Evolutionary conservation across 2,329 filamentous ascomycete genomes (phyloP).

Genomic region (Aspergillus pseudoglaucus): DNA sequence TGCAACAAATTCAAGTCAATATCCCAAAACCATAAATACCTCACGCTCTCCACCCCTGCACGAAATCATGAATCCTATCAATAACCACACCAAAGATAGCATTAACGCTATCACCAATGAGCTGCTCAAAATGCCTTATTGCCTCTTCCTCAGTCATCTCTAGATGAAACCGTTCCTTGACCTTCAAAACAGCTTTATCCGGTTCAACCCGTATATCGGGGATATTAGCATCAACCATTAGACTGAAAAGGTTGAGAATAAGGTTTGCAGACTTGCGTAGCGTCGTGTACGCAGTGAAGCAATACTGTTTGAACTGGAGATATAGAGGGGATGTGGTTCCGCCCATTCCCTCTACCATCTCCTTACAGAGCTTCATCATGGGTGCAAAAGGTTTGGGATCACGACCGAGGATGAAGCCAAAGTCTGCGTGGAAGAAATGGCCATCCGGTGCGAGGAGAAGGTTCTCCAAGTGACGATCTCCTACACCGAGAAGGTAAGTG

Average conservation of each 20-base stretch:
- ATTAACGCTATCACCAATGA: slow-evolving; percentile 86
- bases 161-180: slow-evolving; percentile 87
- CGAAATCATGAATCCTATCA: slow-evolving; percentile 87
- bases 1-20: slow-evolving; percentile 1
- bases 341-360: slow-evolving; percentile 99
- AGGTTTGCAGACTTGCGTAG: slow-evolving; percentile 83
- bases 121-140: slow-evolving; percentile 74
- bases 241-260: slow-evolving; percentile 87
- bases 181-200: slow-evolving; percentile 90
- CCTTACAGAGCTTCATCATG: slow-evolving; percentile 91
- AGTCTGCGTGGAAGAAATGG: slow-evolving; percentile 97
- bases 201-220: slow-evolving; percentile 89
- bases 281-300: slow-evolving; percentile 88
- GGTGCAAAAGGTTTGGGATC: slow-evolving; percentile 97
- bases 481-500: slow-evolving; percentile 93
- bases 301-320: slow-evolving; percentile 86
- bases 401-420: slow-evolving; percentile 93
- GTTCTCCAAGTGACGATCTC: slow-evolving; percentile 93
- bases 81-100: slow-evolving; percentile 90
- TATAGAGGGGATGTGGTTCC: slow-evolving; percentile 76
- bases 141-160: slow-evolving; percentile 91
- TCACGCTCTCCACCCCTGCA: slow-evolving; percentile 79
- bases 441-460: slow-evolving; percentile 81
- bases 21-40: slow-evolving; percentile 1
- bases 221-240: slow-evolving; percentile 97